Evolutionary conservation across 1,284 basidiomycete genomes (phyloP), one percentile per base, ranked within the genome.

Genomic region (Ceratorhiza oryzae-sativae): DNA sequence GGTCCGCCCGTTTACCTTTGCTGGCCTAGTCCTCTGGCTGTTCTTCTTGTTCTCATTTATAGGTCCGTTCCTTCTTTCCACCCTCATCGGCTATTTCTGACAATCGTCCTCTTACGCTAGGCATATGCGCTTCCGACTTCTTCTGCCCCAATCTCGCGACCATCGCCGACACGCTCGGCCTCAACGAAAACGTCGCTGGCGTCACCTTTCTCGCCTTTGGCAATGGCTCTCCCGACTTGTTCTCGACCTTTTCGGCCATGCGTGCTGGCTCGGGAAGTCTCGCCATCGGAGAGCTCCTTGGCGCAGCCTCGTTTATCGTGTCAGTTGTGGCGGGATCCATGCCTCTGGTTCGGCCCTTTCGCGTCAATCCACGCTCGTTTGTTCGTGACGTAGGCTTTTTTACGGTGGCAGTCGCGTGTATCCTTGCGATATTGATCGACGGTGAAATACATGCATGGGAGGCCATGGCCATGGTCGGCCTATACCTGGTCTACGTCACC

Each of bases 301-400:
- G 97, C 15, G 97, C 97, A 0, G 96, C 97, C 0, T 88, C 93
- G 1, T 99, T 98, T 82, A 97, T 98, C 79, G 90, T 95, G 23
- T 94, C 94, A 1, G 95, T 96, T 77, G 95, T 99, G 46, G 95
- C 93, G 2, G 97, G 97, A 5, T 92, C 92, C 18, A 97, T 99
- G 89, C 96, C 95, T 78, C 90, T 99, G 79, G 93, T 98, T 79
- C 90, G 90, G 73, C 95, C 95, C 0, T 99, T 99, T 82, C 86
- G 88, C 75, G 94, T 98, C 18, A 85, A 90, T 36, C 86, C 85
- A 0, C 84, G 85, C 45, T 90, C 93, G 0, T 98, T 99, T 81
- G 82, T 97, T 15, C 90, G 97, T 41, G 97, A 99, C 79, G 92
- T 96, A 34, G 89, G 92, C 20, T 98, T 98, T 84, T 98, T 98